Evolutionary conservation across 306 rosid genomes (phyloP).

Genomic region (Dryas octopetala): DNA sequence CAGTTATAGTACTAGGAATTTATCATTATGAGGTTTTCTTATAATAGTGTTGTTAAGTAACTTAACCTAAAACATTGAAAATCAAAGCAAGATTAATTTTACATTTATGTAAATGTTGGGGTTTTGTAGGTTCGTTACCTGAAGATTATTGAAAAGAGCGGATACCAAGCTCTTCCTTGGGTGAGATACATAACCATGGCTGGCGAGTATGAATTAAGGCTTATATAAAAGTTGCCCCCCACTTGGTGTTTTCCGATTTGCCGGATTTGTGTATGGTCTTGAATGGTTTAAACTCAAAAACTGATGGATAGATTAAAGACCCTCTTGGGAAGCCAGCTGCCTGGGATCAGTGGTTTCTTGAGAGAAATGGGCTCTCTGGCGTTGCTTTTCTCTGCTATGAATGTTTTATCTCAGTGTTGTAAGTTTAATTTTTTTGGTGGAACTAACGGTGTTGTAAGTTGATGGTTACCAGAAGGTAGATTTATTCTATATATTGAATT

Average conservation of each 20-base stretch:
- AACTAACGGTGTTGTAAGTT: constrained; percentile 28
- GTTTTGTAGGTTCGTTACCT: constrained; percentile 77
- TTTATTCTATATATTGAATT: constrained; percentile 24
- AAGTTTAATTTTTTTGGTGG: no score
- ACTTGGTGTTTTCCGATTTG: constrained; percentile 26
- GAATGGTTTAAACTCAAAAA: constrained; percentile 21
- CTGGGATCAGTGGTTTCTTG: not conserved
- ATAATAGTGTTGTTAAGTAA: not conserved
- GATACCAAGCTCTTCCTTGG: constrained; percentile 99
- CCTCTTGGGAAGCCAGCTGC: constrained; percentile 21
- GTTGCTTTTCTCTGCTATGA: constrained; percentile 35
- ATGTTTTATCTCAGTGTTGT: constrained; percentile 24
- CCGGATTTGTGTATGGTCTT: constrained; percentile 26
- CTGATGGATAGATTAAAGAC: constrained; percentile 28
- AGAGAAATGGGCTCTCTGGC: constrained; percentile 27
- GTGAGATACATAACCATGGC: constrained; percentile 99
- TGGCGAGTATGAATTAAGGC: constrained; percentile 94
- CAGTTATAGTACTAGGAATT: not conserved
- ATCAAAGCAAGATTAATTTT: not conserved
- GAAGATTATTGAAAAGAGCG: constrained; percentile 97
- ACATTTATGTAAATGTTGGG: constrained; percentile 15
- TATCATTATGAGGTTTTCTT: not conserved
- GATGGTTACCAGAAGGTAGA: constrained; percentile 34
- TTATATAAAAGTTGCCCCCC: constrained; percentile 46
- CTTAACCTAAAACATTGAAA: not conserved